Evolutionary conservation across 768 basidiomycete species (phyloP), one percentile per base, ranked within the genome.

Genomic region (Suillus ampliporus): DNA sequence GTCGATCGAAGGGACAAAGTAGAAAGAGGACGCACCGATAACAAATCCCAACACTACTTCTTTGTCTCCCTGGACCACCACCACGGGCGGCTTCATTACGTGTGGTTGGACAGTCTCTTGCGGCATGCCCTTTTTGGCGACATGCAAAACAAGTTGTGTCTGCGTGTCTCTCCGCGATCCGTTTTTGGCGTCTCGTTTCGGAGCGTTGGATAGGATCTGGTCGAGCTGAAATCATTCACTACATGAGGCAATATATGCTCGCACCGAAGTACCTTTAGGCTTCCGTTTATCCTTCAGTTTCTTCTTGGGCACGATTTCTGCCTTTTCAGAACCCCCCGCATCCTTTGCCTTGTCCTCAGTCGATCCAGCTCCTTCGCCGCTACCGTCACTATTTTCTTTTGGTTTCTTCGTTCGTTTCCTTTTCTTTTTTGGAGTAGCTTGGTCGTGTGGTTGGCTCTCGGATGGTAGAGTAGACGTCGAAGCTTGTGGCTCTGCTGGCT

Each of bases 61-160:
- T 59, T 71, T 61, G 57, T 69, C 68, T 65, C 63, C 73, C 65
- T 56, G 69, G 64, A 58, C 62, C 68, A 61, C 76, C 63, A n/a
- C 23, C 54, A 7, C 34, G 53, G 13, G 61, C 56, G 13, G 61
- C 56, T 8, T 26, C 58, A 38, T 69, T 61, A 13, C 77, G 65
- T 9, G 77, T 73, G 17, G 79, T 84, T 0, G 91, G 90, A 71
- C 95, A 98, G 61, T 94, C 86, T 72, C 82, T 88, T 4, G 94
- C 94, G 2, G 89, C 80, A 70, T 98, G 95, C 0, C 95, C 95
- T 64, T 82, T 86, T 69, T 88, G 81, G 57, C 95, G 84, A 78
- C 95, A 98, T 3, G 90, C 91, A 74, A 95, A 96, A 72, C 95
- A 97, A 7, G 84, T 87, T 1, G 89, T 94, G 3, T 79, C 74